These are phyloP conservation scores for Roridomyces roridus DNA, from an alignment of 768 basidiomycete genomes.

Conservation along the genomic window DNA sequence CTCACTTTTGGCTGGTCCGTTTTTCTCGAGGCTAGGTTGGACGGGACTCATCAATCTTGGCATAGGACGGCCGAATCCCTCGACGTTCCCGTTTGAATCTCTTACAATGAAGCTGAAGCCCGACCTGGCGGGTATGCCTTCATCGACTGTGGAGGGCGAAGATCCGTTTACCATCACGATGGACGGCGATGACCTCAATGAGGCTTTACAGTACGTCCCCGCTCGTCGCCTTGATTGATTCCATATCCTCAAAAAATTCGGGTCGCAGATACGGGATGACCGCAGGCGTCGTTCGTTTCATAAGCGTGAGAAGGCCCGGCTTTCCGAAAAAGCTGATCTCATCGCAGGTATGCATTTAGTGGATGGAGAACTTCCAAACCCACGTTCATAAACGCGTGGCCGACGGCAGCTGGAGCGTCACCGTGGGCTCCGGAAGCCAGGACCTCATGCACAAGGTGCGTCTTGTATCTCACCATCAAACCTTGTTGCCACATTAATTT, in stretches of 20 bases:
- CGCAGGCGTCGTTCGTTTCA: constrained; percentile 39
- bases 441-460: constrained; percentile 51
- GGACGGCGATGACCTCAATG: constrained; percentile 39
- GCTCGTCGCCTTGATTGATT: background rate
- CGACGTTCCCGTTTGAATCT: constrained; percentile 44
- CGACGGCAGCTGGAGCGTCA: constrained; percentile 45
- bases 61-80: constrained; percentile 47
- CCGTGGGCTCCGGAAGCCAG: constrained; percentile 53
- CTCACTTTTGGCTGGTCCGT: constrained; percentile 30
- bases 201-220: constrained; percentile 40
- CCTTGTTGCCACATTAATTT: background rate
- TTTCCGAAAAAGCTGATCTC: background rate
- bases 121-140: constrained; percentile 27
- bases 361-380: constrained; percentile 44
- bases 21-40: no score
- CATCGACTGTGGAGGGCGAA: constrained; percentile 2
- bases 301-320: background rate
- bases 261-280: constrained; percentile 41
- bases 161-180: constrained; percentile 37
- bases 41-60: background rate
- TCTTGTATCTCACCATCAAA: background rate
- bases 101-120: constrained; percentile 46
- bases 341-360: constrained; percentile 21
- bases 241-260: background rate
- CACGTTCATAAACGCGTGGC: constrained; percentile 40